phyloP scores from a whole-genome alignment of 2,329 filamentous ascomycete genomes.

The Aspergillus sp. region DNA sequence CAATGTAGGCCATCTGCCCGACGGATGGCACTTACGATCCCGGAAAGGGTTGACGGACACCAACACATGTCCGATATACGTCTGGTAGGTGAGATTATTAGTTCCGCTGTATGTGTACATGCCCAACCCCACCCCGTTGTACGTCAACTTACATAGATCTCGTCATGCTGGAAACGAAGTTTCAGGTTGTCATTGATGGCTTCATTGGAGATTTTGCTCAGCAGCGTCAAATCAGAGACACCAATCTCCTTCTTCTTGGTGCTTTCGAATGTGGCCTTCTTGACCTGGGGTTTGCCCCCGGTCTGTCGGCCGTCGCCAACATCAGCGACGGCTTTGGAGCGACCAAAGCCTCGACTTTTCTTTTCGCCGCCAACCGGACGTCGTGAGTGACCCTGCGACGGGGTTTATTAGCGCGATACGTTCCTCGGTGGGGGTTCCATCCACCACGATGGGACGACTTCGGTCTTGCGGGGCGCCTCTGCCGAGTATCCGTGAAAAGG shows the following conservation, averaged over 20 bases:
- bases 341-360: slow-evolving; percentile 40
- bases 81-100: slow-evolving; percentile 47
- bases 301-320: slow-evolving; percentile 43
- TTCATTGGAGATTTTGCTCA: slow-evolving; percentile 98
- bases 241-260: slow-evolving; percentile 99
- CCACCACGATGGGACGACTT: not conserved
- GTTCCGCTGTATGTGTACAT: slow-evolving; percentile 9
- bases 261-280: slow-evolving; percentile 93
- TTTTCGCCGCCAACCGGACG: slow-evolving; percentile 42
- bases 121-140: slow-evolving; percentile 10
- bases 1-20: not conserved
- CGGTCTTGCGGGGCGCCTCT: too few species aligned
- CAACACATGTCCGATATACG: slow-evolving; percentile 98
- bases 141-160: slow-evolving; percentile 72
- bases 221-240: slow-evolving; percentile 92
- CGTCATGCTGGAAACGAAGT: slow-evolving; percentile 93
- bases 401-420: slow-evolving; percentile 17
- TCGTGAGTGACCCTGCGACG: slow-evolving; percentile 40
- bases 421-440: not conserved
- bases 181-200: slow-evolving; percentile 99
- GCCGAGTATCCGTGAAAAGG: too few species aligned
- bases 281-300: slow-evolving; percentile 66
- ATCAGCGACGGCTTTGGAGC: slow-evolving; percentile 42
- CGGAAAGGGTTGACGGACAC: slow-evolving; percentile 98
- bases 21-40: slow-evolving; percentile 58